A percentile compares a stretch with the other conserved stretches of the same genome.
phyloP scores from a whole-genome alignment of 2,329 filamentous ascomycete species.

The Aspergillus tanneri region DNA sequence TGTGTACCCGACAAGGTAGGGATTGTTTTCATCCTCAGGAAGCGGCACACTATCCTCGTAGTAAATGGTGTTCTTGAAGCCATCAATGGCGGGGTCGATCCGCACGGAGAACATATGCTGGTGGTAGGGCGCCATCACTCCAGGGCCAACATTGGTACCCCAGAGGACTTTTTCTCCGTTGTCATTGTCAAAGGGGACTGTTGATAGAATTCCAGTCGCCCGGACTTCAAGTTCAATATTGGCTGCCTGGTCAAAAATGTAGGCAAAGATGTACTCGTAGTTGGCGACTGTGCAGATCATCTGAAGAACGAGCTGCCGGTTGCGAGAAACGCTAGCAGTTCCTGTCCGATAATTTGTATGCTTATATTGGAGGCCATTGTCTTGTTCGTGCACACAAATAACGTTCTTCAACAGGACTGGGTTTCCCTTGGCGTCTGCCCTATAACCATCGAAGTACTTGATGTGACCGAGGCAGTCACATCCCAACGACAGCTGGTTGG shows the following conservation, averaged over 20 bases:
- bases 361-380: constrained; percentile 68
- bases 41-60: constrained; percentile 62
- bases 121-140: constrained; percentile 68
- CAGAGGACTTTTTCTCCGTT: constrained; percentile 63
- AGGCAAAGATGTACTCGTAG: constrained; percentile 72
- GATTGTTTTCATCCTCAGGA: constrained; percentile 54
- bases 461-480: constrained; percentile 71
- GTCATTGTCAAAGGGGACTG: constrained; percentile 61
- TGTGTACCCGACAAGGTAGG: constrained; percentile 53
- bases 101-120: constrained; percentile 74
- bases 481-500: constrained; percentile 67
- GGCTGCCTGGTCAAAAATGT: constrained; percentile 69
- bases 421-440: constrained; percentile 60
- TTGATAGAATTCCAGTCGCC: constrained; percentile 67
- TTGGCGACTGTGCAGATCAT: constrained; percentile 70
- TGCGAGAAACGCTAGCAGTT: constrained; percentile 61
- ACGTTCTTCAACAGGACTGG: constrained; percentile 63
- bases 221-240: constrained; percentile 66
- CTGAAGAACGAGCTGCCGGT: constrained; percentile 65
- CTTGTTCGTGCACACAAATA: constrained; percentile 69
- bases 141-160: constrained; percentile 68
- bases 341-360: constrained; percentile 70
- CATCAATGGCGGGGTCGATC: constrained; percentile 62
- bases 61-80: constrained; percentile 55
- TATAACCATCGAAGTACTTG: constrained; percentile 62